Evolutionary conservation across 108 stramenopile genomes (phyloP).

Genomic region (Pseudonitzschia delicatissima): DNA sequence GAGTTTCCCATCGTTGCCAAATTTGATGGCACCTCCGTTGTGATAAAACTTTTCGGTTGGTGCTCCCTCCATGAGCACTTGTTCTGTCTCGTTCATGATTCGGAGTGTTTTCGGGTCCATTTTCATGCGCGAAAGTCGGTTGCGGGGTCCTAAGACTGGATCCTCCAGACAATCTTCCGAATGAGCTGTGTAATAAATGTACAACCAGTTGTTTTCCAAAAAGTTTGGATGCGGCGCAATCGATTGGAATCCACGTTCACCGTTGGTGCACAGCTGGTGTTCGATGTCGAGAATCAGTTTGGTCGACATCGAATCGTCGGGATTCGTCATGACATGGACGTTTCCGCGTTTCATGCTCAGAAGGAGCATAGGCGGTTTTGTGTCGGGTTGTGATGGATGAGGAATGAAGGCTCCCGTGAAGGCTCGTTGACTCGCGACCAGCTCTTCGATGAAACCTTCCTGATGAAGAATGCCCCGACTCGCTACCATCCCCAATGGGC

Average conservation of each 20-base stretch:
- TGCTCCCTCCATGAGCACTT: conserved; percentile 28
- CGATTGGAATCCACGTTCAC: conserved; percentile 31
- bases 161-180: conserved; percentile 19
- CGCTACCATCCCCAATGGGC: not conserved
- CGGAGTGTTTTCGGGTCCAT: conserved; percentile 10
- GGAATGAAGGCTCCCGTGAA: conserved; percentile 21
- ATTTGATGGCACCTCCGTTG: conserved; percentile 31
- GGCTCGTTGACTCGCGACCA: conserved; percentile 12
- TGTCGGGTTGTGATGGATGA: not conserved
- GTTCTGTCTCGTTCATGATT: conserved; percentile 21
- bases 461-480: conserved; percentile 7
- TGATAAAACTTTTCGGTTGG: conserved; percentile 14
- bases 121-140: conserved; percentile 32
- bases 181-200: conserved; percentile 25
- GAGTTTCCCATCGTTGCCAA: conserved; percentile 45
- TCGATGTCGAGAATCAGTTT: conserved; percentile 5
- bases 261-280: conserved; percentile 23
- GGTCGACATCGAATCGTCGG: conserved; percentile 8
- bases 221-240: conserved; percentile 32
- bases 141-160: conserved; percentile 19
- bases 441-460: conserved; percentile 15
- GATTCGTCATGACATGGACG: conserved; percentile 17
- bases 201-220: conserved; percentile 12
- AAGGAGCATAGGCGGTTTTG: conserved; percentile 7
- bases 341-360: conserved; percentile 1